Conservation (phyloP, 306 rosid species). For the Vicia sativa region DNA sequence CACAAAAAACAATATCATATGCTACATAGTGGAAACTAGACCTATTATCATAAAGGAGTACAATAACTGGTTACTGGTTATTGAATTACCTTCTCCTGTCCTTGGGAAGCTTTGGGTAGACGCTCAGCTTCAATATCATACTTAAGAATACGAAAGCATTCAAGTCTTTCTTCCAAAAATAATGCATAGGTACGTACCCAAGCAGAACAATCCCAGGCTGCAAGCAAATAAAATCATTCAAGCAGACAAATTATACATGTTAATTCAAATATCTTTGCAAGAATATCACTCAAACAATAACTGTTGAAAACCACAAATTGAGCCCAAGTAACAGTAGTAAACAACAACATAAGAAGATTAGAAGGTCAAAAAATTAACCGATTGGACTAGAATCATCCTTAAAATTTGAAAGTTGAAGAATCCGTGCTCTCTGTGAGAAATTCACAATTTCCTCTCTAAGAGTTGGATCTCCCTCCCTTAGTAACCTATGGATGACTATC, state of each 20-base stretch:
- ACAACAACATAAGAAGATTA: slow-evolving; percentile 27
- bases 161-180: slow-evolving; percentile 98
- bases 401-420: slow-evolving; percentile 95
- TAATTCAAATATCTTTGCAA: too few species aligned
- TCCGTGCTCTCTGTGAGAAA: slow-evolving; percentile 80
- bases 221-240: slow-evolving; percentile 30
- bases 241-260: slow-evolving; percentile 18
- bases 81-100: slow-evolving; percentile 79
- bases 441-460: slow-evolving; percentile 92
- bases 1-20: slow-evolving; percentile 18
- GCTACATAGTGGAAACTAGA: slow-evolving; percentile 13
- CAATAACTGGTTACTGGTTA: background rate
- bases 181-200: slow-evolving; percentile 99
- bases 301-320: slow-evolving; percentile 27
- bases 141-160: slow-evolving; percentile 84
- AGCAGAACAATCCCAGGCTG: slow-evolving; percentile 99
- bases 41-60: slow-evolving; percentile 16
- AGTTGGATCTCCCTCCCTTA: slow-evolving; percentile 98
- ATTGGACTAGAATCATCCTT: slow-evolving; percentile 98
- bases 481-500: slow-evolving; percentile 85
- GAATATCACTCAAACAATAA: slow-evolving; percentile 27
- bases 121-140: slow-evolving; percentile 99
- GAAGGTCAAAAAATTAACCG: slow-evolving; percentile 54
- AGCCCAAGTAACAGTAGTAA: slow-evolving; percentile 13
- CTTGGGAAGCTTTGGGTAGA: slow-evolving; percentile 85